Conservation (phyloP, 139 green algal species). For the Chlorella vulgaris region DNA sequence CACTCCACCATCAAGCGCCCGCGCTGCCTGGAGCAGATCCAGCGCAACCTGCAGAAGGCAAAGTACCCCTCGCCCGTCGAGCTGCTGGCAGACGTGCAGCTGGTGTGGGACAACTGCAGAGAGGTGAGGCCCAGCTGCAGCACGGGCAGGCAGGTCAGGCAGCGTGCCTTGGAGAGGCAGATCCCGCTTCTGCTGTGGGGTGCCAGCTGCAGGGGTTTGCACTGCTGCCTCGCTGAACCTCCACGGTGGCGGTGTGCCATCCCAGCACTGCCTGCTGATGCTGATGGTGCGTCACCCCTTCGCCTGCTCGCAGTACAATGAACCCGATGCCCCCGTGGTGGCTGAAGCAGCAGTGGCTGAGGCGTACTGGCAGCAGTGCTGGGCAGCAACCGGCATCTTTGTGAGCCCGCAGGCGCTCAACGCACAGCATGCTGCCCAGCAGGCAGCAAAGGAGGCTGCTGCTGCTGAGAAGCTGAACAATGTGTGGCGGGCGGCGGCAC, state of each 20-base stretch:
- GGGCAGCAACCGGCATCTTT: constrained; percentile 11
- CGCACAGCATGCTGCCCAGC: neutral
- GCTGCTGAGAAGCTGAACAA: constrained; percentile 8
- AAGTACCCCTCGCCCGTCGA: constrained; percentile 27
- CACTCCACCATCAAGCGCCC: constrained; percentile 43
- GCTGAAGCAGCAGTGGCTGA: constrained; percentile 19
- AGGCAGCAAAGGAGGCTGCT: neutral
- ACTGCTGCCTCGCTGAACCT: too few relatives aligned
- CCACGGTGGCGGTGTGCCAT: too few relatives aligned
- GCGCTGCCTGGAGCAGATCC: constrained; percentile 55
- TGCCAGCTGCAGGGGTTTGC: too few relatives aligned
- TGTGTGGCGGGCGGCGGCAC: constrained; percentile 7
- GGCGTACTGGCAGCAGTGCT: constrained; percentile 23
- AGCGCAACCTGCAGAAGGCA: constrained; percentile 17
- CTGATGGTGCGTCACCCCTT: neutral
- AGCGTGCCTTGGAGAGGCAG: neutral
- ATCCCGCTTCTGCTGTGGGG: too few relatives aligned
- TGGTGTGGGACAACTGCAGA: constrained; percentile 40
- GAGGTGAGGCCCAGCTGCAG: too few relatives aligned
- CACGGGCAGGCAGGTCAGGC: neutral
- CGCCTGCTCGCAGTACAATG: constrained; percentile 33
- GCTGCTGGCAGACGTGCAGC: constrained; percentile 21
- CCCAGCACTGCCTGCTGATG: neutral
- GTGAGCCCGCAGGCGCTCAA: neutral
- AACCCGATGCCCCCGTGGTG: constrained; percentile 38